Evolutionary conservation across 768 basidiomycete species (phyloP), one percentile per base, ranked within the genome.

Genomic region (Tricholoma terreum): DNA sequence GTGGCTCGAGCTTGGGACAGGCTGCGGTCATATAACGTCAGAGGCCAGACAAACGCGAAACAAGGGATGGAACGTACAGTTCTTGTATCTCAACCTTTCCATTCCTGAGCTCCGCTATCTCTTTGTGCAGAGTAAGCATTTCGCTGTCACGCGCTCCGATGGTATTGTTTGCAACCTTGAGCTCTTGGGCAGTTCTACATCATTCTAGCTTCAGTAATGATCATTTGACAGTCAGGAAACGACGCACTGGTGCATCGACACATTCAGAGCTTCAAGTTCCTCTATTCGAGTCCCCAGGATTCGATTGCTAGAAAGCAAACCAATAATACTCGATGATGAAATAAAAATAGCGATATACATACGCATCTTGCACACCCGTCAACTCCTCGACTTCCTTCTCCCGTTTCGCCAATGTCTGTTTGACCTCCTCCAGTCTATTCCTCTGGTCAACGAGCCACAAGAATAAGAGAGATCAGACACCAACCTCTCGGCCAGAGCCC

Each of bases 371-470:
- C 4, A 54, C 40, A 8, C 27, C 27, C 27, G 14, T 42, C 24
- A 54, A 10, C 27, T 43, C 40, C 14, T 31, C 38, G 30, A 42
- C 30, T 27, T 30, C 17, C n/a, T 42, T 54, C 52, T 31, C 46
- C 27, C 46, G 46, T n/a, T 31, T 27, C 7, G 46, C 46, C 17
- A 48, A 50, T n/a, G 45, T 48, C 22, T n/a, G 35, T 9, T 36
- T 49, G 10, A 36, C 34, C n/a, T 56, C 34, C 15, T 49, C 55
- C 6, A 50, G 34, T 8, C 48, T 56, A 57, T 60, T 4, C 65
- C 63, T n/a, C 58, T 31, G 9, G 30, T 15, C 2, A 30, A 17
- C 30, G 8, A 49, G 46, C 15, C 40, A 10, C 30, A 9, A 49
- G 27, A 30, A 17, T n/a, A n/a, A 17, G n/a, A n/a, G n/a, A 9